Base-by-base conservation (phyloP, 73 alveolate genomes). In the Durusdinium trenchii region DNA sequence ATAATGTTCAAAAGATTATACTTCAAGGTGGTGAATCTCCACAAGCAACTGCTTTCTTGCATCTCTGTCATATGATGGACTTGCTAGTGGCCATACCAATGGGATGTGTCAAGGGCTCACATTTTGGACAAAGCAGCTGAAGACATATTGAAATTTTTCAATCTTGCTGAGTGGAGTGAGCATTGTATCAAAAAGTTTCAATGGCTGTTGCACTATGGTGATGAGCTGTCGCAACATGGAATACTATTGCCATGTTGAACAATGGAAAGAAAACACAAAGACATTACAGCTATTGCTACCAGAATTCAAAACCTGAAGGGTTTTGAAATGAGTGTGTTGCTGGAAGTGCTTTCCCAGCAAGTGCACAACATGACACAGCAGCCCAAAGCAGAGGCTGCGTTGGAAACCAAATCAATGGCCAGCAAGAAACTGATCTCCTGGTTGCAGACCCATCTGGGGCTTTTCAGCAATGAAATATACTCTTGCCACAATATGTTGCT, bases 151-250 rank as follows among this genome's bases (percentile, higher is more conserved):
- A 0, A 1, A 0, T 1, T 3, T 7, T 82, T 47, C 36, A 32
- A 51, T 35, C 35, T 30, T 1, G 93, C 93, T 2, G 36, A n/a
- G 1, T 82, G 93, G 75, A n/a, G n/a, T 35, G 45, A 16, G 12
- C 50, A 32, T 10, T 7, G 35, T 16, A 30, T 82, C 75, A 82
- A 82, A 35, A 82, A 82, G 50, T 82, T 50, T 9, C 93, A 82
- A 16, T 82, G 93, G 93, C 23, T 48, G 23, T 50, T 48, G 6
- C 93, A 82, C n/a, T 82, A 82, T 51, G 93, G 93, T 0, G 93
- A 82, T 82, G 23, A 43, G 0, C 35, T 28, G 75, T 0, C 26
- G 1, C 30, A 6, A 0, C 93, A 82, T 18, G 0, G 1, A 0
- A 6, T 48, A 5, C 32, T 82, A 14, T 18, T 82, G 43, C 45